Evolutionary conservation across 2,329 filamentous ascomycete species (phyloP), one percentile per base, ranked within the genome.

Genomic region (Alternaria ventricosa): DNA sequence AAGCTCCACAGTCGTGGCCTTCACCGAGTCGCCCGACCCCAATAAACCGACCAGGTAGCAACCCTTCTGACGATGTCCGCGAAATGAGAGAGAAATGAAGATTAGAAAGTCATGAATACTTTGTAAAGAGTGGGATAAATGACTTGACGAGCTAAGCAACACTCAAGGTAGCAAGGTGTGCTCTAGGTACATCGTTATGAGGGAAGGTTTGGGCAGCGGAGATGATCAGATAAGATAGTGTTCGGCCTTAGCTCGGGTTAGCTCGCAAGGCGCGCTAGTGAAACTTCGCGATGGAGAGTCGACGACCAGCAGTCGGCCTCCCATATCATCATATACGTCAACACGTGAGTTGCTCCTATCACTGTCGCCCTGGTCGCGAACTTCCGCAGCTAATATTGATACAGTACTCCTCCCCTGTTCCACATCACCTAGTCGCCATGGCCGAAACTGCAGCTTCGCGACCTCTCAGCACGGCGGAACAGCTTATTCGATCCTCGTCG

Each of bases 401-500:
- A 5, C 22, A 46, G 10, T 15, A 9, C 23, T 30, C 4, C 22
- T 12, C 13, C 5, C 12, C 13, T 15, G 10, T n/a, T 13, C 43
- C 20, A 13, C 20, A 23, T 23, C 47, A 30, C 41, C n/a, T n/a
- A n/a, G 18, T n/a, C 53, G 47, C 36, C 59, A 74, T 74, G 72
- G 69, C 72, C 45, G 63, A 70, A 28, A 67, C 65, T 3, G 65
- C 71, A 61, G 62, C 71, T 23, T 55, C 64, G 54, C 65, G 57
- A 54, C 62, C 62, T 36, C 55, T 65, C 43, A 73, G 64, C 63
- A 71, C 69, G 10, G 68, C 67, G 13, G 73, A 77, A 57, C 68
- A 75, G 54, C 69, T 74, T 6, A 72, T 82, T 23, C 81, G 81
- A 55, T 78, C 75, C 55, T 87, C 85, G 18, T 83, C 84, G 53